phyloP scores from a whole-genome alignment of 345 rosid species.

The Populus nigra region DNA sequence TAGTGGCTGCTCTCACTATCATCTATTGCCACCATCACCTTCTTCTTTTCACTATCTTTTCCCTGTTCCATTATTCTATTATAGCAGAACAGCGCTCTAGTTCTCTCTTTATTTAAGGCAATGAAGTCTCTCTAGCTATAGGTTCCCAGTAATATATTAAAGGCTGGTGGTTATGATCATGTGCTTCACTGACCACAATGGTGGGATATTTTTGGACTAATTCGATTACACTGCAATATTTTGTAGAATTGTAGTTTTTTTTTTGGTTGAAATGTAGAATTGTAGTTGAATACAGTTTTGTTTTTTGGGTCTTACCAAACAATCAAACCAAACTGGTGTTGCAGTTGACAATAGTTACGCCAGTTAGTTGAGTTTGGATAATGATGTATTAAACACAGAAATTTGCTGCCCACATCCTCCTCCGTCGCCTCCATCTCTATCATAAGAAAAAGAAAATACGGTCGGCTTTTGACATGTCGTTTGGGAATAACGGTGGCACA shows the following conservation, averaged over 20 bases:
- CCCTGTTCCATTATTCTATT: slow-evolving; percentile 23
- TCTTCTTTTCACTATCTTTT: slow-evolving; percentile 37
- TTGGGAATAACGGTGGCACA: neutral
- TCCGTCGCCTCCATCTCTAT: neutral
- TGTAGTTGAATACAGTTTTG: neutral
- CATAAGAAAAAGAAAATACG: neutral
- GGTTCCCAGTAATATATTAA: neutral
- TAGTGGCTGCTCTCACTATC: slow-evolving; percentile 67
- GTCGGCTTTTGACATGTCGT: neutral
- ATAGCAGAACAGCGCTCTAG: neutral
- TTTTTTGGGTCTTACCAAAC: neutral
- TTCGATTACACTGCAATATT: neutral
- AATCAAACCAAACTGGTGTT: neutral
- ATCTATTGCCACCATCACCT: slow-evolving; percentile 75
- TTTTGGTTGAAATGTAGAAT: neutral
- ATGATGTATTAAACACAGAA: neutral
- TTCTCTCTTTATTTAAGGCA: neutral
- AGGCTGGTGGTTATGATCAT: neutral
- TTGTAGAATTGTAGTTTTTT: neutral
- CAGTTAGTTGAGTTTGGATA: neutral
- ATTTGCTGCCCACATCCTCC: too few relatives aligned
- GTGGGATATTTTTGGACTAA: neutral
- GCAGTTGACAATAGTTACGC: too few relatives aligned
- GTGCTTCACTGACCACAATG: neutral
- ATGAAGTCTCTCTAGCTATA: neutral